phyloP scores from a whole-genome alignment of 345 rosid genomes.

The Populus tremula region DNA sequence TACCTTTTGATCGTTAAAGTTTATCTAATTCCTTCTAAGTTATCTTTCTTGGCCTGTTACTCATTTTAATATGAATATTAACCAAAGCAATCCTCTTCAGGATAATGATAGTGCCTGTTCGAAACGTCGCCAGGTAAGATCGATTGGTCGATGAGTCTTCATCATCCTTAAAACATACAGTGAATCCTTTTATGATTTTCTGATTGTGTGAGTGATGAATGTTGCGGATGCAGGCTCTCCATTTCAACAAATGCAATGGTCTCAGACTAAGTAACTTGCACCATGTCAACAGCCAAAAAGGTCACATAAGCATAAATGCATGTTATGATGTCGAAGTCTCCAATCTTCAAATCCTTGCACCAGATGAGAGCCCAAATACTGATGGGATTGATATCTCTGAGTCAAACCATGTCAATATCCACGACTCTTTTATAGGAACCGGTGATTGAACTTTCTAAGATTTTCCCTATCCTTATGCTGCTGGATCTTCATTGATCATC shows the following conservation, averaged over 20 bases:
- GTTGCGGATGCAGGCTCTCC: slow-evolving; percentile 8
- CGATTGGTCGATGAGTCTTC: background rate
- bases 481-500: too few species aligned
- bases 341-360: slow-evolving; percentile 15
- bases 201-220: background rate
- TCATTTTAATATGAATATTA: background rate
- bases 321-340: slow-evolving; percentile 13
- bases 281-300: slow-evolving; percentile 25
- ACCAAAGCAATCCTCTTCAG: background rate
- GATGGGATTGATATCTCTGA: slow-evolving; percentile 41
- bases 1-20: too few species aligned
- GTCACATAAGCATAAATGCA: slow-evolving; percentile 12
- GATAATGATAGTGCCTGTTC: background rate
- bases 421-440: slow-evolving; percentile 9
- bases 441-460: slow-evolving; percentile 15
- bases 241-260: slow-evolving; percentile 13
- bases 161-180: too few species aligned
- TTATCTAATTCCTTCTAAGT: background rate
- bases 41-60: background rate
- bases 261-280: background rate
- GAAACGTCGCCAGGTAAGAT: background rate
- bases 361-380: slow-evolving; percentile 41
- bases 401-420: slow-evolving; percentile 10
- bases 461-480: background rate
- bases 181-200: too few species aligned